Percentiles rank a stretch among this genome's conserved stretches.
Conservation (phyloP, 2,329 filamentous ascomycete species). For the Bipolaris oryzae region DNA sequence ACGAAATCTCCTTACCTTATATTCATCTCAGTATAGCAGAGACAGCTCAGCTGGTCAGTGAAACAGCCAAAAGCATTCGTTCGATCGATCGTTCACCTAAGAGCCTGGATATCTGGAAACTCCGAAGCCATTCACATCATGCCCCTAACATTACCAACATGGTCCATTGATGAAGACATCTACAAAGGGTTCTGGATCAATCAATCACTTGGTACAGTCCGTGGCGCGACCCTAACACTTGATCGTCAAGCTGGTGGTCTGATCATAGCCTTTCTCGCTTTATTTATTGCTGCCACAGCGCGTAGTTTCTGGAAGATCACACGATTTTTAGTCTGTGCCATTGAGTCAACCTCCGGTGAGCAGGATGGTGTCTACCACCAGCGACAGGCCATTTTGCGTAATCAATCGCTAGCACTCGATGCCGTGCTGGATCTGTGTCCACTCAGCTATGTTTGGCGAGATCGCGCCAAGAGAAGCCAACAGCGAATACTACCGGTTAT, state of each 20-base stretch:
- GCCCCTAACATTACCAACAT: neutral
- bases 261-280: no score
- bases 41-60: no score
- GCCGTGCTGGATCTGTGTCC: neutral
- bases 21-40: no score
- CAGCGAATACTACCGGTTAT: neutral
- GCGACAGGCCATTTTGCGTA: neutral
- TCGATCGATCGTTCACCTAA: no score
- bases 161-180: neutral
- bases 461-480: neutral
- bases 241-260: no score
- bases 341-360: neutral
- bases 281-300: no score
- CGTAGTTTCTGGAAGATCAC: neutral
- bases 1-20: no score
- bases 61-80: no score
- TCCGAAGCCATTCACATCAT: neutral
- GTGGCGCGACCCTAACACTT: neutral
- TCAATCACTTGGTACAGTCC: neutral
- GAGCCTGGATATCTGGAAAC: neutral
- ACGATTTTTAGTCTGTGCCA: neutral
- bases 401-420: neutral
- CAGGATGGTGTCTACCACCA: neutral
- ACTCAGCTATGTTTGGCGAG: neutral
- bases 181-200: neutral